Evolutionary conservation across 2,329 filamentous ascomycete genomes (phyloP), one percentile per base, ranked within the genome.

Genomic region (Colletotrichum sublineola): DNA sequence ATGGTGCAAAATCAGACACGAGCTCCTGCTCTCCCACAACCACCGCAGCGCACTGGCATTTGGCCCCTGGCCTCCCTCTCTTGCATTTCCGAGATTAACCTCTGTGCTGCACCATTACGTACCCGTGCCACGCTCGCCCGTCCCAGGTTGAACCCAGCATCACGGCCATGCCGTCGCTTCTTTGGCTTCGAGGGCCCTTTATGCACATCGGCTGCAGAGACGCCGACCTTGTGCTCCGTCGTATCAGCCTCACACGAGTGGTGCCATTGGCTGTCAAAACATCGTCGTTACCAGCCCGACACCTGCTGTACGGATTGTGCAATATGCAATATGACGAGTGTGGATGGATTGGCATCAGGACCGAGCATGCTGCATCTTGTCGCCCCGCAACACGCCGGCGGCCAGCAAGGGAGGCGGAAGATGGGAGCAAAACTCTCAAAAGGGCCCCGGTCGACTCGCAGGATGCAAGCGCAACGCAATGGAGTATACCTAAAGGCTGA

Each of bases 51-150:
- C 24, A 33, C 65, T 53, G 42, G 2, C 14, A 48, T 12, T 11
- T 44, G 18, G 42, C 42, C 18, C 44, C 44, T 46, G 55, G 36
- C 52, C 52, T 72, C 66, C 20, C 31, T 33, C 40, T 71, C 58
- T 55, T 69, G 55, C 70, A 65, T 36, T 66, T 69, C 60, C 64
- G 38, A 65, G 58, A 72, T 69, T 56, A 64, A 60, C 66, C 60
- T 73, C 60, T 50, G 9, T 18, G 55, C 42, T 61, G 36, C 33
- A 46, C 60, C 42, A 6, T 15, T 9, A 48, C 12, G 46, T 55
- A 48, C 40, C 61, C 57, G 42, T 65, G 66, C 55, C 70, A 44
- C 57, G 29, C 58, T 71, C 52, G 42, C 42, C 8, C 38, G 36
- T 53, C 36, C 69, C 55, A 64, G 55, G 66, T 38, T 42, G 38